These are phyloP conservation scores for Colletotrichum sp. DNA, from an alignment of 2,329 filamentous ascomycete species.

Conservation along the genomic window DNA sequence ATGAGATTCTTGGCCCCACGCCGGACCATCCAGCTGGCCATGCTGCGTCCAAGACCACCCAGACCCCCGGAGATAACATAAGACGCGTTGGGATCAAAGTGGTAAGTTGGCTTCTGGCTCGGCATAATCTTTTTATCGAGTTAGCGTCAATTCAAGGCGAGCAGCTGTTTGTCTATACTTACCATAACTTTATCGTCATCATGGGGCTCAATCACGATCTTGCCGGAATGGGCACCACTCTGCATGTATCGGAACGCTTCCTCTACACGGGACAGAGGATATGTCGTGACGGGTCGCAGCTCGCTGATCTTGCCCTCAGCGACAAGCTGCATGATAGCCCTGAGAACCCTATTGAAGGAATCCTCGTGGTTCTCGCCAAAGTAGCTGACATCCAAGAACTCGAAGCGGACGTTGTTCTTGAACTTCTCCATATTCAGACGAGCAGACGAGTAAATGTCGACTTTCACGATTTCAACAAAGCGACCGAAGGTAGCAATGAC, in stretches of 20 bases:
- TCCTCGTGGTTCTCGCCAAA: neutral
- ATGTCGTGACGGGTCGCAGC: conserved; percentile 27
- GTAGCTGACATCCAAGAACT: conserved; percentile 44
- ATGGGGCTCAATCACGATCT: conserved; percentile 31
- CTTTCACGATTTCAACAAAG: conserved; percentile 49
- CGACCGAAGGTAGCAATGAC: conserved; percentile 48
- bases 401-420: conserved; percentile 47
- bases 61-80: conserved; percentile 19
- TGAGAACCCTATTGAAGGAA: neutral
- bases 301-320: neutral
- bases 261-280: conserved; percentile 23
- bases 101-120: neutral
- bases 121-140: neutral
- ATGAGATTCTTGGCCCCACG: conserved; percentile 31
- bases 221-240: conserved; percentile 40
- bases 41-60: conserved; percentile 27
- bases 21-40: conserved; percentile 25
- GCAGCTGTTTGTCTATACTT: neutral
- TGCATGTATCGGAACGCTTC: conserved; percentile 40
- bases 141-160: neutral
- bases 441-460: conserved; percentile 41
- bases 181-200: neutral
- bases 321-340: neutral
- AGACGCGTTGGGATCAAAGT: neutral
- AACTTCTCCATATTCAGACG: conserved; percentile 52